A percentile compares a stretch with the other conserved stretches of the same genome.
Evolutionary conservation across 371 early-diverging fungal species (phyloP).

Genomic region (Apophysomyces ossiformis): DNA sequence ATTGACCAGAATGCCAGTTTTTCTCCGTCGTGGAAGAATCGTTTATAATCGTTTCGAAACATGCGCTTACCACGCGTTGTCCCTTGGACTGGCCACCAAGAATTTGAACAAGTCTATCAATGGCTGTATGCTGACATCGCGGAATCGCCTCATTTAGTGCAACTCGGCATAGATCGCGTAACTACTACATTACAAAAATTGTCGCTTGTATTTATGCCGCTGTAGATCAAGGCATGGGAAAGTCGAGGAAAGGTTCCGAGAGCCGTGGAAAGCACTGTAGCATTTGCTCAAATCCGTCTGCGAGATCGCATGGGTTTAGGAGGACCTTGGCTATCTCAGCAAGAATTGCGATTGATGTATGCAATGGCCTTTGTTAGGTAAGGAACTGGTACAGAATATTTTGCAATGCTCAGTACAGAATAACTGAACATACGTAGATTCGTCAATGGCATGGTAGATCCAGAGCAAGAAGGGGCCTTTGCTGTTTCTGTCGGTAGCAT

Average conservation of each 20-base stretch:
- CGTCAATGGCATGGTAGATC: slow-evolving; percentile 73
- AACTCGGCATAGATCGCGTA: slow-evolving; percentile 45
- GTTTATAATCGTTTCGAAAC: slow-evolving; percentile 9
- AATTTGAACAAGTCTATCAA: slow-evolving; percentile 47
- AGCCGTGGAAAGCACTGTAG: slow-evolving; percentile 61
- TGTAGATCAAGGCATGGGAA: slow-evolving; percentile 67
- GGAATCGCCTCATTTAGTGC: slow-evolving; percentile 23
- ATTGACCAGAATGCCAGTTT: slow-evolving; percentile 4
- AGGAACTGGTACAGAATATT: not conserved
- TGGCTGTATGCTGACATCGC: slow-evolving; percentile 48
- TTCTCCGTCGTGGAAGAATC: not conserved
- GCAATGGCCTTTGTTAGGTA: slow-evolving; percentile 60
- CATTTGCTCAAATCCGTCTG: slow-evolving; percentile 58
- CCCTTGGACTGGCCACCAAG: slow-evolving; percentile 53
- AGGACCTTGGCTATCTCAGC: slow-evolving; percentile 39
- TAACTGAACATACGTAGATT: slow-evolving; percentile 39
- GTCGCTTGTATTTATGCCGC: not conserved
- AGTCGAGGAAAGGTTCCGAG: slow-evolving; percentile 63
- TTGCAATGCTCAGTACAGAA: not conserved
- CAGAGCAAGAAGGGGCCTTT: slow-evolving; percentile 54
- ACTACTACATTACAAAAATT: not conserved
- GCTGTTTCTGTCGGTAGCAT: slow-evolving; percentile 57
- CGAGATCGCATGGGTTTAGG: slow-evolving; percentile 46
- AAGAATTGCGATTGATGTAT: slow-evolving; percentile 64
- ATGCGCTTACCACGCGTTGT: slow-evolving; percentile 44